Evolutionary conservation across 768 basidiomycete species (phyloP).

Genomic region (Phlegmacium glaucopus): DNA sequence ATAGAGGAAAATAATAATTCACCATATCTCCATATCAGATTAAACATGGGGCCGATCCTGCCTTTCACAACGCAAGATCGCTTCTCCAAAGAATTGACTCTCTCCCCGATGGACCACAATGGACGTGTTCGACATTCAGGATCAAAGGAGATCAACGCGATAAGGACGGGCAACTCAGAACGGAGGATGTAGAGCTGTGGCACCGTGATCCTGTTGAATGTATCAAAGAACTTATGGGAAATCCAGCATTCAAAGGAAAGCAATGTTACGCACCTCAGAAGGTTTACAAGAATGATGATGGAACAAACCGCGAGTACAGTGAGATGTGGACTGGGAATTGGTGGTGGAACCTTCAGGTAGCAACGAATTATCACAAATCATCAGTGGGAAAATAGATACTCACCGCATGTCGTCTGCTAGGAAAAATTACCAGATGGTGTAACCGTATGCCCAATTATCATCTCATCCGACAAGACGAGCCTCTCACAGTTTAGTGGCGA

Average conservation of each 20-base stretch:
- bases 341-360: conserved; percentile 44
- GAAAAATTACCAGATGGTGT: not conserved
- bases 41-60: conserved; percentile 10
- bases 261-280: conserved; percentile 31
- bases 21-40: conserved; percentile 14
- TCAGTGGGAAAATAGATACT: conserved; percentile 1
- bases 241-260: conserved; percentile 27
- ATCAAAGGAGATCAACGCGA: conserved; percentile 11
- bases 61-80: conserved; percentile 21
- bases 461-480: conserved; percentile 40
- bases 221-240: conserved; percentile 29
- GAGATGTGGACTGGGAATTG: too few relatives aligned
- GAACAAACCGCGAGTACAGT: conserved; percentile 23
- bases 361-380: conserved; percentile 3
- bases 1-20: not conserved
- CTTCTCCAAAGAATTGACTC: conserved; percentile 24
- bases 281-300: conserved; percentile 28
- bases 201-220: conserved; percentile 23
- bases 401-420: too few relatives aligned
- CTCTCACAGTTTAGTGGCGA: conserved; percentile 31
- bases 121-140: conserved; percentile 17
- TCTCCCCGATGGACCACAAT: conserved; percentile 19
- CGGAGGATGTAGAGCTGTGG: conserved; percentile 14
- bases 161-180: not conserved
- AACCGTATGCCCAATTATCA: conserved; percentile 18